Base-by-base conservation (phyloP, 148 eudicot genomes). In the Nepenthes gracilis region DNA sequence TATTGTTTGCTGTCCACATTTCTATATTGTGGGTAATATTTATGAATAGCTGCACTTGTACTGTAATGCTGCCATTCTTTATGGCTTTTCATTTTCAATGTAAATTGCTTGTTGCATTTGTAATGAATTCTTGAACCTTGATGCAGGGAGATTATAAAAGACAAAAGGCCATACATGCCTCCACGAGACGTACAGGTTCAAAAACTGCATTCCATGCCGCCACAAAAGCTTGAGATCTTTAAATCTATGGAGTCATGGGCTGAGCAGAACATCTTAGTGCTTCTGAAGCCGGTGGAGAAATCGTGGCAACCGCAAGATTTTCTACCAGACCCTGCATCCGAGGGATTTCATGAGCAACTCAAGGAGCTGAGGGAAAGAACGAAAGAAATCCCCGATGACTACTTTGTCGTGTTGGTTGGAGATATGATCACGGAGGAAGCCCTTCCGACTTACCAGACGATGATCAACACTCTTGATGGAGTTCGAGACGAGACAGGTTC, bases 371-470 rank as follows among this genome's bases (percentile, higher is more conserved):
- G 78, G 52, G 73, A 71, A 58, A 58, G 76, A 64, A 71, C 76
- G 5, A 67, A 64, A 40, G 82, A 78, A 35, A 32, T 78, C 33
- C 68, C 82, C 1, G 78, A 74, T 61, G 82, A 78, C 58, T 78
- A 74, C 65, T 64, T 78, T 57, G 82, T 78, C 43, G 82, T 78
- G 54, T 71, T 78, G 66, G 82, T 78, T 8, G 78, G 82, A 6
- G 82, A 78, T 47, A 78, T 74, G 78, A 78, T 78, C 51, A 78
- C 82, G 1, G 82, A 78, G 72, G 82, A 78, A 71, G 82, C 78
- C 53, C 82, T 78, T 56, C 78, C 82, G 9, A 78, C 78, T 61
- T 74, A 78, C 60, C 82, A 78, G 64, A 78, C 78, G 11, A 67
- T 74, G 78, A 61, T 78, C 35, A 78, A 74, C 71, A 74, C 82